Base-by-base conservation (phyloP, 805 yeast species). In the Barnettozyma pratensis region DNA sequence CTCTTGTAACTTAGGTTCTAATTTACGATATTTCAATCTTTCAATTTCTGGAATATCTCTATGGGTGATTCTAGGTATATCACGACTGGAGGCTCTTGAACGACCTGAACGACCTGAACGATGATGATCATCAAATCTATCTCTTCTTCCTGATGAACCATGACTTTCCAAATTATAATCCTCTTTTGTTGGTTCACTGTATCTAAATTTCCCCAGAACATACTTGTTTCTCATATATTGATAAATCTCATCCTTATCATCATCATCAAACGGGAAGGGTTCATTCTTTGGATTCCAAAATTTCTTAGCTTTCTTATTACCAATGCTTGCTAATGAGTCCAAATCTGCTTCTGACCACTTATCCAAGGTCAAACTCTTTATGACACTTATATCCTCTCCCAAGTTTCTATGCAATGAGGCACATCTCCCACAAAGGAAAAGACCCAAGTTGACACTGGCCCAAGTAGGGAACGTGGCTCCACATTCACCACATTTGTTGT, bases 381-480 rank as follows among this genome's bases (percentile, higher is more conserved):
- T 87, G 44, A 71, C 67, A 5, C 91, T 82, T 10, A 83, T 65
- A 38, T 80, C 80, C 2, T 72, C 57, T 0, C 89, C 87, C 39
- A 87, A 70, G 48, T 77, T 76, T 51, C 88, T 72, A 65, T 88
- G 96, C 34, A 82, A 74, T 4, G 87, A 80, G 7, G 95, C 92
- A 73, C 96, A 88, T 54, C 94, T 71, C 12, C 94, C 94, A 69
- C 96, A 88, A 14, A 88, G 69, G 50, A 88, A 81, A 5, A 87
- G 68, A 29, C 95, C 96, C 39, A 87, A 57, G 43, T 58, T 58
- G 38, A 54, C 66, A 44, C 56, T 51, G 8, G 56, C 62, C 57
- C 59, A 56, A 1, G 57, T 87, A 7, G 96, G 94, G 63, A 76
- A 82, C 4, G 76, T 61, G 5, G 80, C 68, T 3, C 79, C 77